phyloP scores from a whole-genome alignment of 495 filamentous ascomycete species.

The Jackrogersella multiformis region DNA sequence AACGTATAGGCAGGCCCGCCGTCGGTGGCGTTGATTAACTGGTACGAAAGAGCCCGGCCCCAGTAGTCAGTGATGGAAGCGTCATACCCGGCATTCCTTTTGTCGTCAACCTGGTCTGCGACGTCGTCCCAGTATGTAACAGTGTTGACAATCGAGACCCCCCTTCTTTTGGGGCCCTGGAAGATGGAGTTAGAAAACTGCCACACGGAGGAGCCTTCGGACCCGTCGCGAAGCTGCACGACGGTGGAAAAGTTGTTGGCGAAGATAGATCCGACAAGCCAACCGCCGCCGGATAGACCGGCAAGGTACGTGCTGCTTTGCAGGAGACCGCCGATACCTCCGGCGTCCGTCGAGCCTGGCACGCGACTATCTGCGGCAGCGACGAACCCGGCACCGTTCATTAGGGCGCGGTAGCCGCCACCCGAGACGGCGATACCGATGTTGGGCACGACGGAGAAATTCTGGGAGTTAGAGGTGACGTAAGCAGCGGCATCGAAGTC shows the following conservation, averaged over 20 bases:
- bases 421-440: slow-evolving; percentile 72
- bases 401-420: slow-evolving; percentile 84
- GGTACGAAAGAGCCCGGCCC: slow-evolving; percentile 80
- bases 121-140: slow-evolving; percentile 76
- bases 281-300: slow-evolving; percentile 86
- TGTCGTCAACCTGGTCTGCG: slow-evolving; percentile 66
- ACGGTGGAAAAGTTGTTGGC: slow-evolving; percentile 91
- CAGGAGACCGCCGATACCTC: slow-evolving; percentile 84
- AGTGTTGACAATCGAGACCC: slow-evolving; percentile 51
- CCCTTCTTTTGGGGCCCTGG: slow-evolving; percentile 51
- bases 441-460: slow-evolving; percentile 69
- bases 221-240: slow-evolving; percentile 65
- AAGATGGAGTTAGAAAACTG: slow-evolving; percentile 82
- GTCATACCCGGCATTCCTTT: slow-evolving; percentile 76
- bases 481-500: slow-evolving; percentile 80
- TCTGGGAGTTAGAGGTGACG: slow-evolving; percentile 65
- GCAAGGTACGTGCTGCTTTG: slow-evolving; percentile 87
- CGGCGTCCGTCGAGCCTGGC: slow-evolving; percentile 66
- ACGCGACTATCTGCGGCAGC: slow-evolving; percentile 86
- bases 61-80: slow-evolving; percentile 89
- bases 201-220: slow-evolving; percentile 70
- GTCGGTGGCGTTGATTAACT: slow-evolving; percentile 79
- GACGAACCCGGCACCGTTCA: slow-evolving; percentile 89
- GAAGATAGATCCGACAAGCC: slow-evolving; percentile 86
- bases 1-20: slow-evolving; percentile 86